Conservation (phyloP, 139 green algal species). For the Tetradesmus lagerheimii region DNA sequence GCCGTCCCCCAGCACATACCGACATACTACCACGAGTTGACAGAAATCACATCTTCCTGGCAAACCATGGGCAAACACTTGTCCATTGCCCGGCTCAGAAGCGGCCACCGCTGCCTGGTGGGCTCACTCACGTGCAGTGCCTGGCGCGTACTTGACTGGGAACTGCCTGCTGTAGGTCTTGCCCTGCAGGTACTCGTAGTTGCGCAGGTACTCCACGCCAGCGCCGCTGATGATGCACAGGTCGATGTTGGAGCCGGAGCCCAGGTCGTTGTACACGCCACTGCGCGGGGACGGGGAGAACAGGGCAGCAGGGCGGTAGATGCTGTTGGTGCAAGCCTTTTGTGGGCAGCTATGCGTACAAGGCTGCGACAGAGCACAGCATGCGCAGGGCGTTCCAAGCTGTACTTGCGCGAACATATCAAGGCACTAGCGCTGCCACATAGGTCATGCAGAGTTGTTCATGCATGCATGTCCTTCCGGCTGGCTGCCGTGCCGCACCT, state of each 20-base stretch:
- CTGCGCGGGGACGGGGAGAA: conserved; percentile 39
- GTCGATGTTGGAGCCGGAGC: conserved; percentile 97
- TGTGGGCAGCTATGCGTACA: too few species aligned
- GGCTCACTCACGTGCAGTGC: conserved; percentile 75
- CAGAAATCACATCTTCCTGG: too few species aligned
- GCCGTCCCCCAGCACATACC: too few species aligned
- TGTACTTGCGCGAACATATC: background rate
- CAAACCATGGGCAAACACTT: background rate
- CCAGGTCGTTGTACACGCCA: conserved; percentile 98
- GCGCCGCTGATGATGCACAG: conserved; percentile 96
- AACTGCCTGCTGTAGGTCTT: conserved; percentile 91
- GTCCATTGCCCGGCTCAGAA: too few species aligned
- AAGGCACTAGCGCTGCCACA: background rate
- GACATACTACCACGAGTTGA: too few species aligned
- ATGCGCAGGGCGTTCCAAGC: too few species aligned
- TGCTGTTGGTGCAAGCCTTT: too few species aligned
- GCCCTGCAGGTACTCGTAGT: conserved; percentile 89
- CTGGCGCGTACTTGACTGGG: conserved; percentile 79
- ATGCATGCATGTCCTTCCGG: background rate
- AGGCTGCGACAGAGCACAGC: too few species aligned
- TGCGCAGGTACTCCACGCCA: conserved; percentile 90
- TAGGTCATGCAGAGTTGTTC: too few species aligned
- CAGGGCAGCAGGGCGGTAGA: background rate
- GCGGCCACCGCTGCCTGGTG: background rate
- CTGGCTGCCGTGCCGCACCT: conserved; percentile 29